Conservation (phyloP, 441 rosid genomes). For the Euphorbia celastroides region DNA sequence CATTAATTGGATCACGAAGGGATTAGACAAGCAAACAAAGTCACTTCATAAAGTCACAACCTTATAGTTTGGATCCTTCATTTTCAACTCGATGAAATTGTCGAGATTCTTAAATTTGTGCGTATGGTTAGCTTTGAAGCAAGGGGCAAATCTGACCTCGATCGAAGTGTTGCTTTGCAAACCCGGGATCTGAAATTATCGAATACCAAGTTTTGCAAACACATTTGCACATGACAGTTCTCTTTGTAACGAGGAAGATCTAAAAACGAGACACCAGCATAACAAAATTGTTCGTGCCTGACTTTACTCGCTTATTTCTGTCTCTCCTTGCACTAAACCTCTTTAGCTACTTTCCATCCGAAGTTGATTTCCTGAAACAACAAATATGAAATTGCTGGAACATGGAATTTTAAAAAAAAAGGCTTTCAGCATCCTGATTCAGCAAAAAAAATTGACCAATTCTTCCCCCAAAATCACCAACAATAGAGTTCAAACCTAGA, state of each 20-base stretch:
- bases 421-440: background rate
- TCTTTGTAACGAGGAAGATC: background rate
- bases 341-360: background rate
- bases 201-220: background rate
- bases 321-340: background rate
- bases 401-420: too few species aligned
- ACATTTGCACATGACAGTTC: background rate
- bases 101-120: too few species aligned
- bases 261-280: background rate
- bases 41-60: too few species aligned
- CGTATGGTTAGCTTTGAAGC: background rate
- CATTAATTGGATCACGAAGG: too few species aligned
- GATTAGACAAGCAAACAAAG: too few species aligned
- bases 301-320: background rate
- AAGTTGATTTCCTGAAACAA: background rate
- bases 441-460: background rate
- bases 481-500: background rate
- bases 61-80: too few species aligned
- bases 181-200: background rate
- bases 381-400: background rate
- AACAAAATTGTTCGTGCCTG: background rate
- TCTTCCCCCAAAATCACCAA: background rate
- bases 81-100: too few species aligned
- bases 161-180: background rate
- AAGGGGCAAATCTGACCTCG: background rate